Evolutionary conservation across 805 yeast species (phyloP).

Genomic region (Schizosaccharomyces japonicus): DNA sequence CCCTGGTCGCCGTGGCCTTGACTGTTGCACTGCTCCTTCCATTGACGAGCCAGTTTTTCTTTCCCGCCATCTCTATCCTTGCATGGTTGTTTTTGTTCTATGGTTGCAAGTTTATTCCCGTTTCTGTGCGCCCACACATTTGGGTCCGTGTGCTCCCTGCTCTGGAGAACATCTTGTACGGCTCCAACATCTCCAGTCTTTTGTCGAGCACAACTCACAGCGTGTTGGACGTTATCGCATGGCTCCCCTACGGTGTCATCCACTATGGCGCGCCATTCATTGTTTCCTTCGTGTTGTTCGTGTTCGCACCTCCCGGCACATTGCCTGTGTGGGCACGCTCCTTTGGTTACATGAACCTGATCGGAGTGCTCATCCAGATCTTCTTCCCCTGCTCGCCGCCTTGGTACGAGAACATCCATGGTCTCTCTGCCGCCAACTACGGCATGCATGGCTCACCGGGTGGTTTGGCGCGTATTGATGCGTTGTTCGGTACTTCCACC

Average conservation of each 20-base stretch:
- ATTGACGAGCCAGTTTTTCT: conserved; percentile 57
- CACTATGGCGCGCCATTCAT: conserved; percentile 80
- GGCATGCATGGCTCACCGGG: conserved; percentile 88
- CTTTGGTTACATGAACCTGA: conserved; percentile 80
- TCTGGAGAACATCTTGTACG: conserved; percentile 72
- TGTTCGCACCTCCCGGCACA: conserved; percentile 80
- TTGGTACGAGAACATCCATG: conserved; percentile 68
- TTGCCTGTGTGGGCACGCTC: conserved; percentile 72
- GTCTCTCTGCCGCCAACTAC: conserved; percentile 73
- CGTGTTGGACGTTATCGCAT: conserved; percentile 59
- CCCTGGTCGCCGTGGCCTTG: conserved; percentile 21
- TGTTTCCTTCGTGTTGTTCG: conserved; percentile 49
- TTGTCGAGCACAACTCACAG: conserved; percentile 48
- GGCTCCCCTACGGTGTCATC: conserved; percentile 83
- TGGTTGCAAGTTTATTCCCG: conserved; percentile 50
- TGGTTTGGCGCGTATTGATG: conserved; percentile 73
- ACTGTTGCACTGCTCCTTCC: conserved; percentile 37
- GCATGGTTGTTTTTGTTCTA: conserved; percentile 72
- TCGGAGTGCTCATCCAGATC: conserved; percentile 66
- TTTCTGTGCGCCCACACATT: conserved; percentile 62
- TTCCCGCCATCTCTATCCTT: conserved; percentile 59
- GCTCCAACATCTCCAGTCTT: conserved; percentile 57
- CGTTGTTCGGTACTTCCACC: conserved; percentile 50
- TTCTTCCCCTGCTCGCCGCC: conserved; percentile 93
- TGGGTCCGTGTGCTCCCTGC: conserved; percentile 75